phyloP scores from a whole-genome alignment of 495 filamentous ascomycete species.

The Podospora pseudoanserina region DNA sequence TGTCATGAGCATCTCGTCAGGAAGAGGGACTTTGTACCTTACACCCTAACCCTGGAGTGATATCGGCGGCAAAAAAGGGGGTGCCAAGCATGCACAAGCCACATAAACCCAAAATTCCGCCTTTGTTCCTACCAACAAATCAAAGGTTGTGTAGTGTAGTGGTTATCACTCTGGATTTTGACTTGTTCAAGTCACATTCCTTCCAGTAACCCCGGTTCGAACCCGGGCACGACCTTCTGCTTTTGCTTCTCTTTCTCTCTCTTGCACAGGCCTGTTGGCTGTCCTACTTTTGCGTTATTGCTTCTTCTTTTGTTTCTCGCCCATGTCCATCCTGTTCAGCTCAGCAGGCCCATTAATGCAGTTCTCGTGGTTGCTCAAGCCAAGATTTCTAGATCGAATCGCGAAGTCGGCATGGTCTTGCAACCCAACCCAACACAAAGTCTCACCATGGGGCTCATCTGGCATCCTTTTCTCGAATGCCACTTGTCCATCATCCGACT shows the following conservation, averaged over 20 bases:
- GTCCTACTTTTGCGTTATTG: background rate
- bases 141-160: conserved; percentile 27
- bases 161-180: conserved; percentile 29
- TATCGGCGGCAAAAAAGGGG: background rate
- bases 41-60: background rate
- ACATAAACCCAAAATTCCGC: background rate
- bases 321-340: background rate
- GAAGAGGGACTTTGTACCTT: no score
- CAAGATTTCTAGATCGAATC: background rate
- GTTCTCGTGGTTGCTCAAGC: background rate
- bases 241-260: conserved; percentile 9
- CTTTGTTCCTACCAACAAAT: background rate
- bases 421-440: background rate
- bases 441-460: background rate
- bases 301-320: background rate
- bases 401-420: conserved; percentile 6
- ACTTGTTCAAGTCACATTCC: background rate
- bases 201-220: conserved; percentile 28
- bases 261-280: background rate
- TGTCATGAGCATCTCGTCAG: no score
- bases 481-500: background rate
- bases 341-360: background rate
- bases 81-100: background rate
- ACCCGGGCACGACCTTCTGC: conserved; percentile 25
- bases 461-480: background rate